Evolutionary conservation across 1,139 yeast species (phyloP).

Genomic region (Yamadazyma triangularis): DNA sequence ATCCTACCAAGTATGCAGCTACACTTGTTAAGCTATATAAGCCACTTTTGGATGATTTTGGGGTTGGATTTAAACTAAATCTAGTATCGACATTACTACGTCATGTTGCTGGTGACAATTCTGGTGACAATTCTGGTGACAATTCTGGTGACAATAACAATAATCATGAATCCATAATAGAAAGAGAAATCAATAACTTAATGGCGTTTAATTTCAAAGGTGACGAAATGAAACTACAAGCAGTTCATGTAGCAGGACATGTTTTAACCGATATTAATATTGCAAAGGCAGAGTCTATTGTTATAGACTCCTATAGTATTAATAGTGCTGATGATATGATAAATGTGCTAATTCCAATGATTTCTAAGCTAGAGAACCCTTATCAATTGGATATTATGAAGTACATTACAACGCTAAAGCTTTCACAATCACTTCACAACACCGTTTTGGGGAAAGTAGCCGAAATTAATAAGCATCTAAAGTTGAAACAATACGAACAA

Average conservation of each 20-base stretch:
- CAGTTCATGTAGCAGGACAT: too few species aligned
- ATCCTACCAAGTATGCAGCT: slow-evolving; percentile 20
- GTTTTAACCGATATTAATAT: too few species aligned
- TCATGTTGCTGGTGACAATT: too few species aligned
- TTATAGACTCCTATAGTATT: too few species aligned
- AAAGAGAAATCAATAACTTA: neutral
- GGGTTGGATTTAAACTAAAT: slow-evolving; percentile 18
- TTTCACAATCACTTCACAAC: neutral
- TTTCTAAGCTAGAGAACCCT: neutral
- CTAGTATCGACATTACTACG: too few species aligned
- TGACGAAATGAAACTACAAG: neutral
- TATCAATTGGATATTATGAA: neutral
- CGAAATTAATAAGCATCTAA: neutral
- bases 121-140: too few species aligned
- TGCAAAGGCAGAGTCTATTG: too few species aligned
- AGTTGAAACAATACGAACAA: slow-evolving; percentile 1
- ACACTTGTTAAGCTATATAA: slow-evolving; percentile 26
- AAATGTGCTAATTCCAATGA: neutral
- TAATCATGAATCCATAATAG: neutral
- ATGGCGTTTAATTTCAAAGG: neutral
- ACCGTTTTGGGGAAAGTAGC: neutral
- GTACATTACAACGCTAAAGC: neutral
- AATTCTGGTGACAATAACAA: neutral
- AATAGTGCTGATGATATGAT: neutral
- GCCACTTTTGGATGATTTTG: slow-evolving; percentile 31